Evolutionary conservation across 2,329 filamentous ascomycete species (phyloP).

Genomic region (Aspergillaceae sp.): DNA sequence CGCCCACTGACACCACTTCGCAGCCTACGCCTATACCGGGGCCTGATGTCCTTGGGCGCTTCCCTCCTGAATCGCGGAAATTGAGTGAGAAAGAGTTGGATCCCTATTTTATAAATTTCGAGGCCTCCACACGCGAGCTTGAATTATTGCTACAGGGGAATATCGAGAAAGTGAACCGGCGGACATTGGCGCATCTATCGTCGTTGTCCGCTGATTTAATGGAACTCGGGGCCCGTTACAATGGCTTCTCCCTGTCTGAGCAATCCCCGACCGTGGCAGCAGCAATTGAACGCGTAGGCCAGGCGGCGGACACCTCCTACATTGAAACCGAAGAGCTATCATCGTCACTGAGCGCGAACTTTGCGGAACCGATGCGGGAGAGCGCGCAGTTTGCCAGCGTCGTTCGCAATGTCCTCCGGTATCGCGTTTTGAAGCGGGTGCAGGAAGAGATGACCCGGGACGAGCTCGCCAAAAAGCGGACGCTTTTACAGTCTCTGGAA

Average conservation of each 20-base stretch:
- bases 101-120: slow-evolving; percentile 91
- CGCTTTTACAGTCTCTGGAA: slow-evolving; percentile 79
- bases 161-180: slow-evolving; percentile 93
- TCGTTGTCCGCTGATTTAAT: slow-evolving; percentile 78
- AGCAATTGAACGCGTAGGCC: slow-evolving; percentile 87
- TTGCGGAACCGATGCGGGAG: slow-evolving; percentile 96
- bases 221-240: slow-evolving; percentile 90
- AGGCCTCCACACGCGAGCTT: slow-evolving; percentile 82
- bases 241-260: slow-evolving; percentile 92
- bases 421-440: slow-evolving; percentile 84
- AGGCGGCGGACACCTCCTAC: slow-evolving; percentile 92
- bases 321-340: slow-evolving; percentile 91
- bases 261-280: slow-evolving; percentile 79
- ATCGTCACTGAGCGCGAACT: slow-evolving; percentile 77
- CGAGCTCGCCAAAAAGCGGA: slow-evolving; percentile 78
- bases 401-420: slow-evolving; percentile 78
- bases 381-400: slow-evolving; percentile 95
- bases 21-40: slow-evolving; percentile 51
- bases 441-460: slow-evolving; percentile 97
- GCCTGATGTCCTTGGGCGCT: slow-evolving; percentile 63
- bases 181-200: slow-evolving; percentile 76
- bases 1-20: slow-evolving; percentile 46
- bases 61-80: slow-evolving; percentile 68
- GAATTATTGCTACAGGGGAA: slow-evolving; percentile 81
- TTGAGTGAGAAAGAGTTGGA: slow-evolving; percentile 86